Conservation (phyloP, 2,329 filamentous ascomycete genomes). For the Xylaria sp. region DNA sequence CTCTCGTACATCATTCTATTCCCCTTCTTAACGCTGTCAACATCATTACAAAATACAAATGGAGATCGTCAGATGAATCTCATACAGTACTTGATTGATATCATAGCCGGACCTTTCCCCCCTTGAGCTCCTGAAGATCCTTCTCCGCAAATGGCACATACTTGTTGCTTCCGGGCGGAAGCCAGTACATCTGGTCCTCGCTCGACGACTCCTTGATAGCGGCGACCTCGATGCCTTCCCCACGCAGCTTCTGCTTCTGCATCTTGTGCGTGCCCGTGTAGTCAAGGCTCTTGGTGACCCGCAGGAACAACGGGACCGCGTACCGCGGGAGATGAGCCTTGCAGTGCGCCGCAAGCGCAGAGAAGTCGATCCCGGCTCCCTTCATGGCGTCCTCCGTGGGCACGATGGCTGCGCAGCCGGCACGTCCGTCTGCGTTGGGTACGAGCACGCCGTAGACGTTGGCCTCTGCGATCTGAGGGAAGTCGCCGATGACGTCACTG, state of each 20-base stretch:
- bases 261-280: constrained; percentile 43
- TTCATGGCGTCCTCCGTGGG: constrained; percentile 29
- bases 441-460: constrained; percentile 41
- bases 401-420: constrained; percentile 39
- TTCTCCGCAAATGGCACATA: constrained; percentile 37
- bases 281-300: constrained; percentile 36
- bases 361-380: constrained; percentile 30
- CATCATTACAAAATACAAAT: neutral
- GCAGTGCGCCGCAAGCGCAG: constrained; percentile 35
- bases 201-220: constrained; percentile 31
- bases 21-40: neutral
- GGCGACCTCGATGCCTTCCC: constrained; percentile 39
- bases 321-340: constrained; percentile 38
- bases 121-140: constrained; percentile 33
- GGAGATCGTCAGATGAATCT: too few relatives aligned
- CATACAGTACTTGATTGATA: neutral
- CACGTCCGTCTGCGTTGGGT: constrained; percentile 40
- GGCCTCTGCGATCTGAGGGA: constrained; percentile 37
- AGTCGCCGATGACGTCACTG: constrained; percentile 36
- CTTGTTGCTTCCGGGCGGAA: constrained; percentile 29
- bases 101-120: constrained; percentile 21
- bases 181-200: constrained; percentile 36
- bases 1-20: too few relatives aligned
- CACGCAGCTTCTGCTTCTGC: constrained; percentile 38
- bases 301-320: constrained; percentile 41